A percentile compares a stretch with the other conserved stretches of the same genome.
These are phyloP conservation scores for Babesia sp. DNA, from an alignment of 169 alveolate genomes.

Conservation along the genomic window DNA sequence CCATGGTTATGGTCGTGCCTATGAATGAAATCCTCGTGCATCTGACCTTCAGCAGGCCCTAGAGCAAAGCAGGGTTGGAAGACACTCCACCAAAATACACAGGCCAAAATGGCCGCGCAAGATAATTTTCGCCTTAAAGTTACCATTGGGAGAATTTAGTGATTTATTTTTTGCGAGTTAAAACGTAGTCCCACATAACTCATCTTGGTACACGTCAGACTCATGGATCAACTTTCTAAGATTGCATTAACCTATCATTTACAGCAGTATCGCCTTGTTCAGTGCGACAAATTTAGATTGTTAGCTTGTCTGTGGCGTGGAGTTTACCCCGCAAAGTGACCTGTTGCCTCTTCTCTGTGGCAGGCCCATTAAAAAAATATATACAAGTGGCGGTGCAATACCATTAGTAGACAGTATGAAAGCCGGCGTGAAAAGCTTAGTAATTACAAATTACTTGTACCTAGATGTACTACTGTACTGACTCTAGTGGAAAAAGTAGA, in stretches of 20 bases:
- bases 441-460: too few relatives aligned
- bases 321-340: too few relatives aligned
- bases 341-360: too few relatives aligned
- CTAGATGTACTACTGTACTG: too few relatives aligned
- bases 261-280: too few relatives aligned
- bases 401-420: too few relatives aligned
- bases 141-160: not conserved
- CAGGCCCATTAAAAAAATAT: too few relatives aligned
- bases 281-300: too few relatives aligned
- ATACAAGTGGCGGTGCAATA: too few relatives aligned
- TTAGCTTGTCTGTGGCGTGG: too few relatives aligned
- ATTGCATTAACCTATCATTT: too few relatives aligned
- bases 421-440: too few relatives aligned
- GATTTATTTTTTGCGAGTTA: not conserved
- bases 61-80: not conserved
- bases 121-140: not conserved
- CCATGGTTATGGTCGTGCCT: not conserved
- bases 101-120: not conserved
- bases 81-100: not conserved
- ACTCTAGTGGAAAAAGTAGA: slow-evolving; percentile 65
- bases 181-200: not conserved
- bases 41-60: not conserved
- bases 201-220: slow-evolving; percentile 1
- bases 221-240: not conserved
- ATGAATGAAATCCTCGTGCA: not conserved